Evolutionary conservation across 306 rosid genomes (phyloP).

Genomic region (Cyamopsis tetragonoloba): DNA sequence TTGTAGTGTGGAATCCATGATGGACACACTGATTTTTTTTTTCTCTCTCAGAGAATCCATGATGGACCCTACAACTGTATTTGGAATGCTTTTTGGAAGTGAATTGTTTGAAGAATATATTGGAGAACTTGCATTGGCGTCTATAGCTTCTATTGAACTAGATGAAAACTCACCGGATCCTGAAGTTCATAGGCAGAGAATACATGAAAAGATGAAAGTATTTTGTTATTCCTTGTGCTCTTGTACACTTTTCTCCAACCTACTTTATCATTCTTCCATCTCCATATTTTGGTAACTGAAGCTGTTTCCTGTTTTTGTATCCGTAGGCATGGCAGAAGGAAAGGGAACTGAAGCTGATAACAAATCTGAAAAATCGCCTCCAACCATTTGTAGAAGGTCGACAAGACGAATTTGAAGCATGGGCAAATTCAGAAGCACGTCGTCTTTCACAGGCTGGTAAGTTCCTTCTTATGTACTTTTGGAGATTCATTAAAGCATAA

Average conservation of each 20-base stretch:
- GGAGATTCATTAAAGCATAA: not conserved
- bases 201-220: conserved; percentile 76
- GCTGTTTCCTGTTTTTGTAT: conserved; percentile 19
- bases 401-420: conserved; percentile 58
- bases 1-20: too few relatives aligned
- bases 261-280: not conserved
- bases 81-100: conserved; percentile 98
- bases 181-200: conserved; percentile 45
- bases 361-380: conserved; percentile 54
- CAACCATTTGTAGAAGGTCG: conserved; percentile 70
- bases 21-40: not conserved
- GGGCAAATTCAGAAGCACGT: conserved; percentile 72
- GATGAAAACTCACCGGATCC: conserved; percentile 58
- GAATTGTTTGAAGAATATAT: conserved; percentile 83
- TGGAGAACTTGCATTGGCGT: conserved; percentile 83
- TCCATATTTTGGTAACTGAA: conserved; percentile 19
- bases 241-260: not conserved
- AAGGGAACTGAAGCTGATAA: conserved; percentile 68
- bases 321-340: conserved; percentile 68
- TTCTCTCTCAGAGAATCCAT: conserved; percentile 59
- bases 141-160: conserved; percentile 57
- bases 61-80: conserved; percentile 88
- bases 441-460: conserved; percentile 80
- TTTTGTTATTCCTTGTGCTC: not conserved
- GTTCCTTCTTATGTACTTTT: not conserved